Base-by-base conservation (phyloP, 805 yeast genomes). In the Helenozyma baotianmanensis region DNA sequence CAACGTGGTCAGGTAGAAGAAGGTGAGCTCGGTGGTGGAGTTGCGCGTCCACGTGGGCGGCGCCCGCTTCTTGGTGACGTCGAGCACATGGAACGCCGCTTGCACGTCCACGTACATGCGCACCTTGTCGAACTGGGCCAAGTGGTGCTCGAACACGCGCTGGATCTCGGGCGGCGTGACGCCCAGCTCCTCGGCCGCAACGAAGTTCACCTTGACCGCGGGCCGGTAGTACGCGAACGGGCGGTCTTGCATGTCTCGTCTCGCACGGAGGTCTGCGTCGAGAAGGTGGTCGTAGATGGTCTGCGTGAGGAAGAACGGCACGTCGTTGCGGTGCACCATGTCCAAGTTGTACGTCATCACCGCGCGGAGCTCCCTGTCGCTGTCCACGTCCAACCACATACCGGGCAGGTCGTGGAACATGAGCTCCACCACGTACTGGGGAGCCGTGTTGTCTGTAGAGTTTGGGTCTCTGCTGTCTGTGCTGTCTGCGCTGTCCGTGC, bases 231-330 rank as follows among this genome's bases (percentile, higher is more conserved):
- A 17, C 19, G 13, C 13, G 27, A 29, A 37, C n/a, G 12, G 16
- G 13, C 17, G 6, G 9, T 15, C n/a, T 7, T 19, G 23, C 14
- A 30, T 15, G n/a, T 31, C 33, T 13, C 16, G 14, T 29, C 34
- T 29, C 45, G 39, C 30, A 11, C 19, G 33, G 36, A 45, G 29
- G 23, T 63, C 68, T 3, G 64, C 44, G 6, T 32, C 33, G 12
- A 63, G 28, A n/a, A 65, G 43, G 37, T 56, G 60, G 21, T 62
- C 54, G 10, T 55, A 25, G 4, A 62, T 39, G 2, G 61, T 53
- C 43, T 78, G 82, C 0, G 82, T 68, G 2, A 79, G 62, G 38
- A 67, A 72, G 43, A 68, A 80, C 2, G 92, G 88, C 23, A 81
- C 58, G 40, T 73, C 82, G 43, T 81, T 82, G 23, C 64, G 60